A percentile compares a stretch with the other conserved stretches of the same genome.
Conservation (phyloP, 1,139 yeast species). For the Yamadazyma atmosphaerica region DNA sequence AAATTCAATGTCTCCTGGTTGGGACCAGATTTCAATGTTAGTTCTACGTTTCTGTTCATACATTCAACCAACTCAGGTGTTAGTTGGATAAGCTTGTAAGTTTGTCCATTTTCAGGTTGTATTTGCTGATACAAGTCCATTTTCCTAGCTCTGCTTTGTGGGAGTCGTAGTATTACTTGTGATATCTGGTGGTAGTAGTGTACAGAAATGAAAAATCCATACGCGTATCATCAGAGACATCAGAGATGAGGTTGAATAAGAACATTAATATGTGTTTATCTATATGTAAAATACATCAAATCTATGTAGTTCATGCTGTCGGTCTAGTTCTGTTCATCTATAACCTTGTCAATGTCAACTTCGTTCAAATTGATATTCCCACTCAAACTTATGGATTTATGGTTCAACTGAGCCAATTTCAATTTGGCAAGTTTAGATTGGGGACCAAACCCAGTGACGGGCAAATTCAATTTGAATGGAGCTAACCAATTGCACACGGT, state of each 20-base stretch:
- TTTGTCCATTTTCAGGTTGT: constrained; percentile 19
- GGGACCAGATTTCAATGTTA: constrained; percentile 50
- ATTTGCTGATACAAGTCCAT: constrained; percentile 28
- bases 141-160: too few relatives aligned
- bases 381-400: constrained; percentile 54
- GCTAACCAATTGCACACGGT: constrained; percentile 58
- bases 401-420: constrained; percentile 44
- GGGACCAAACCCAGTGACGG: constrained; percentile 72
- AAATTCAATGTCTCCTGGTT: constrained; percentile 51
- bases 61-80: constrained; percentile 52
- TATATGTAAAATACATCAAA: not conserved
- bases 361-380: constrained; percentile 65
- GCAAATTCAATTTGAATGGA: constrained; percentile 70
- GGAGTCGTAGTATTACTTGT: not conserved
- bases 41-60: constrained; percentile 30
- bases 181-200: not conserved
- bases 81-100: constrained; percentile 60
- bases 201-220: not conserved
- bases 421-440: constrained; percentile 54
- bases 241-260: too few relatives aligned
- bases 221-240: not conserved
- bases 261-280: too few relatives aligned
- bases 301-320: not conserved
- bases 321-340: constrained; percentile 57
- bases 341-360: constrained; percentile 67